A percentile compares a stretch with the other conserved stretches of the same genome.
Conservation (phyloP, 169 alveolate genomes). For the Plasmodium berghei region DNA sequence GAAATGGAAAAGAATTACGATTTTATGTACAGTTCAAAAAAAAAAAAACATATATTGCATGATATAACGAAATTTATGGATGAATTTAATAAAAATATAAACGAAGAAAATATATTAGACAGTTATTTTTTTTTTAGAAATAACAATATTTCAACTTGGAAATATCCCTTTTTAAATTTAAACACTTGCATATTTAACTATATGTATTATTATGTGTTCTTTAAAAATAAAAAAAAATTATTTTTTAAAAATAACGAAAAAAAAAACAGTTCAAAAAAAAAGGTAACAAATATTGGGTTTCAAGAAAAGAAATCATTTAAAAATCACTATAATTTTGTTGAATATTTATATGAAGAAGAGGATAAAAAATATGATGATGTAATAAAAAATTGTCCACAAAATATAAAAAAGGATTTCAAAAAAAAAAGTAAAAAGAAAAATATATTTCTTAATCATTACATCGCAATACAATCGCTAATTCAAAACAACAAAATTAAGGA, state of each 20-base stretch:
- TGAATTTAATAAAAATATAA: conserved; percentile 1
- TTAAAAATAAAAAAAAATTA: conserved; percentile 12
- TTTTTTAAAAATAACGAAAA: neutral
- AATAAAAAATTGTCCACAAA: neutral
- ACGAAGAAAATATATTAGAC: conserved; percentile 4
- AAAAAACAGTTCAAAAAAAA: neutral
- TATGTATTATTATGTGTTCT: conserved; percentile 62
- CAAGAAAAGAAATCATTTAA: neutral
- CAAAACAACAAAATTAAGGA: conserved; percentile 44
- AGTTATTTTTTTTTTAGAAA: neutral
- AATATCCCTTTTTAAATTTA: conserved; percentile 73
- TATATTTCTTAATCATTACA: conserved; percentile 11
- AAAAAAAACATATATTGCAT: neutral
- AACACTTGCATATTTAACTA: conserved; percentile 58
- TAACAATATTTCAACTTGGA: conserved; percentile 1
- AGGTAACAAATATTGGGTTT: neutral
- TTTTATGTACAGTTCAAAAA: neutral
- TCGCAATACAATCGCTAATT: conserved; percentile 21
- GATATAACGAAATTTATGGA: neutral
- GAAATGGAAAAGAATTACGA: neutral
- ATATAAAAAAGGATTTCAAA: conserved; percentile 5
- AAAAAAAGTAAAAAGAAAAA: conserved; percentile 12
- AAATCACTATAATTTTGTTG: conserved; percentile 39
- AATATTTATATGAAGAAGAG: conserved; percentile 49
- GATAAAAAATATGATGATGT: neutral